Percentiles rank a stretch among this genome's conserved stretches.
Evolutionary conservation across 1,139 yeast species (phyloP).

Genomic region (Pichia sp.): DNA sequence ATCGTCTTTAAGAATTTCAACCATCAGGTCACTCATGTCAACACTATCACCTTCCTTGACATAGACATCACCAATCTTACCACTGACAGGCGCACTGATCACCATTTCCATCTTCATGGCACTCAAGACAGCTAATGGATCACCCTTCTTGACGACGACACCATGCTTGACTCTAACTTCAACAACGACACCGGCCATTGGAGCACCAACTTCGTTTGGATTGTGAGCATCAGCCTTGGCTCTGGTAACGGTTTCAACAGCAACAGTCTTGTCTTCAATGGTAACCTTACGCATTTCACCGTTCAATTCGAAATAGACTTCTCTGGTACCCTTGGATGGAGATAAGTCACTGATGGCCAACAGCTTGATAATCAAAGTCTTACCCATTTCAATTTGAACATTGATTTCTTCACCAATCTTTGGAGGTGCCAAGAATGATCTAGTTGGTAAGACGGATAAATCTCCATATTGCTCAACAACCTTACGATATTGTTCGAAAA

Average conservation of each 20-base stretch:
- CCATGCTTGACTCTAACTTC: slow-evolving; percentile 92
- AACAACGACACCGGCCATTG: slow-evolving; percentile 99
- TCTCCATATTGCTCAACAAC: slow-evolving; percentile 82
- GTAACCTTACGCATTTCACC: slow-evolving; percentile 98
- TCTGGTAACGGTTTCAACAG: slow-evolving; percentile 81
- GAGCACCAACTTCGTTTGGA: slow-evolving; percentile 95
- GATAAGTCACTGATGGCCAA: slow-evolving; percentile 93
- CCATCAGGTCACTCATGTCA: slow-evolving; percentile 84
- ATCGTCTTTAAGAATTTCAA: slow-evolving; percentile 40
- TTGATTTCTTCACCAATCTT: slow-evolving; percentile 83
- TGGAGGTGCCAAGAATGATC: slow-evolving; percentile 85
- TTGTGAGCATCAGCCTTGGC: slow-evolving; percentile 87
- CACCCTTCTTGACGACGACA: slow-evolving; percentile 91
- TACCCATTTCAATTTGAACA: slow-evolving; percentile 93
- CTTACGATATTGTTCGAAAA: slow-evolving; percentile 82
- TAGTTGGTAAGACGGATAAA: slow-evolving; percentile 89
- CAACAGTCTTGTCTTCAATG: slow-evolving; percentile 82
- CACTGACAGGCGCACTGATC: slow-evolving; percentile 86
- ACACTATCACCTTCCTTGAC: slow-evolving; percentile 94
- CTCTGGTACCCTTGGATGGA: slow-evolving; percentile 84
- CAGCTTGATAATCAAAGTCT: slow-evolving; percentile 84
- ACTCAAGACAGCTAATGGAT: slow-evolving; percentile 88
- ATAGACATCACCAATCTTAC: slow-evolving; percentile 71
- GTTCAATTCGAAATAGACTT: slow-evolving; percentile 95
- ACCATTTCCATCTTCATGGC: slow-evolving; percentile 99